Evolutionary conservation across 805 yeast species (phyloP), one percentile per base, ranked within the genome.

Genomic region (Hanseniaspora mollemarum): DNA sequence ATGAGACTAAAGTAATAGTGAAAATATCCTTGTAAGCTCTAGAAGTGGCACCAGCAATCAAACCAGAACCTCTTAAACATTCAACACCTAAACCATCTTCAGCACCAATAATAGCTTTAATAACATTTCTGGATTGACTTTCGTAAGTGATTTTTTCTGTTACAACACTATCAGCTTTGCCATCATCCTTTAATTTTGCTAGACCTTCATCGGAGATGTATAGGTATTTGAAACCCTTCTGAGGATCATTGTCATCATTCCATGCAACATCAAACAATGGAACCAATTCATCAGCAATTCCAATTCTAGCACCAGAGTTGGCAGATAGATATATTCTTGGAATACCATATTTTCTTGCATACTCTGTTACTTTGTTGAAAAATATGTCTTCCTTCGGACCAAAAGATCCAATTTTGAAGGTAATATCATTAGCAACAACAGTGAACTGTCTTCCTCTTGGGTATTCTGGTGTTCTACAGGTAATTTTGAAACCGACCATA

Each of bases 71-170:
- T 70, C 81, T 81, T 69, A 92, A 79, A 77, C 96, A 92, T 70
- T 92, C 99, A 54, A 92, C 99, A 73, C 99, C 99, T 55, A 94
- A 73, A 48, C 97, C 97, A 58, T 92, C 95, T 65, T 88, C 95
- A 53, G 84, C 79, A 71, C 97, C 97, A 64, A 92, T 76, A 59
- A 92, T 80, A 37, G 94, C 77, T 54, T 78, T 84, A 63, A 92
- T 86, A 59, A 83, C 75, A 63, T 78, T 75, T 63, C 96, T 80
- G 53, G 76, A 82, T 64, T 85, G 83, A 54, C 97, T 97, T 42
- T 77, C 72, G 66, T 84, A 95, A 49, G 87, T 95, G 51, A 78
- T 63, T 62, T 78, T 77, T 61, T 87, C 95, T 46, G 94, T 83
- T 42, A 77, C 68, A 53, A 85, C 85, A 54, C 80, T 67, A 57